Percentiles rank a stretch among this genome's conserved stretches.
These are phyloP conservation scores for Malassezia globosa DNA, from an alignment of 1,284 basidiomycete genomes.

Conservation along the genomic window DNA sequence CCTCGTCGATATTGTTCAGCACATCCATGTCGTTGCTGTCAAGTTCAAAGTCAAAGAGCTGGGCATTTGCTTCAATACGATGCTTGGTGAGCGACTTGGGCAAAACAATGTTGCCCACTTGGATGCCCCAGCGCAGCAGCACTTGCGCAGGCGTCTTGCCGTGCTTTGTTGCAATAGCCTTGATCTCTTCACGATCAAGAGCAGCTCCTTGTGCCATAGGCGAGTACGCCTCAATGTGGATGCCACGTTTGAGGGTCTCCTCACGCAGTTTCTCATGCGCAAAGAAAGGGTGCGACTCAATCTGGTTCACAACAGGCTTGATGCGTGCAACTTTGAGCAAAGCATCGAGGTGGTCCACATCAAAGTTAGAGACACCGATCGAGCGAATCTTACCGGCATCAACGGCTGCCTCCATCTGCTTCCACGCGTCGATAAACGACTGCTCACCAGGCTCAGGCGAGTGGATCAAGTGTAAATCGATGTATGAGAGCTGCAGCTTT, in stretches of 20 bases:
- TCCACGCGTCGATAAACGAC: conserved; percentile 41
- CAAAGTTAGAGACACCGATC: conserved; percentile 47
- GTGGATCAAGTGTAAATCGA: conserved; percentile 45
- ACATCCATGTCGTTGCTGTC: conserved; percentile 40
- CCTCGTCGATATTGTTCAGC: conserved; percentile 30
- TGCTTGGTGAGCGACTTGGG: conserved; percentile 42
- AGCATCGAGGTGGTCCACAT: conserved; percentile 43
- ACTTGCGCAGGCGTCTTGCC: conserved; percentile 44
- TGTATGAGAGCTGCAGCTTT: conserved; percentile 42
- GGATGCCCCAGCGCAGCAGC: conserved; percentile 34
- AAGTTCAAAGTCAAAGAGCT: conserved; percentile 43
- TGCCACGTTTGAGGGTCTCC: conserved; percentile 37
- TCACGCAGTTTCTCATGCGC: conserved; percentile 43
- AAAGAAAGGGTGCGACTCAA: conserved; percentile 46
- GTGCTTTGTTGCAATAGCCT: conserved; percentile 43
- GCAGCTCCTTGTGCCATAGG: conserved; percentile 46
- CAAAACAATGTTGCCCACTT: conserved; percentile 39
- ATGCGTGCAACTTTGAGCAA: conserved; percentile 38
- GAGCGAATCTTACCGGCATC: conserved; percentile 44
- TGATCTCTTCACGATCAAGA: conserved; percentile 40
- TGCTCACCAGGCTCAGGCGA: conserved; percentile 41
- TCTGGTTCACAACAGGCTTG: conserved; percentile 46
- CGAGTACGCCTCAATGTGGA: conserved; percentile 43
- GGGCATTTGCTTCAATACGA: conserved; percentile 40
- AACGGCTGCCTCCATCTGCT: conserved; percentile 42